Base-by-base conservation (phyloP, 148 eudicot species). In the Vaccinium macrocarpon region DNA sequence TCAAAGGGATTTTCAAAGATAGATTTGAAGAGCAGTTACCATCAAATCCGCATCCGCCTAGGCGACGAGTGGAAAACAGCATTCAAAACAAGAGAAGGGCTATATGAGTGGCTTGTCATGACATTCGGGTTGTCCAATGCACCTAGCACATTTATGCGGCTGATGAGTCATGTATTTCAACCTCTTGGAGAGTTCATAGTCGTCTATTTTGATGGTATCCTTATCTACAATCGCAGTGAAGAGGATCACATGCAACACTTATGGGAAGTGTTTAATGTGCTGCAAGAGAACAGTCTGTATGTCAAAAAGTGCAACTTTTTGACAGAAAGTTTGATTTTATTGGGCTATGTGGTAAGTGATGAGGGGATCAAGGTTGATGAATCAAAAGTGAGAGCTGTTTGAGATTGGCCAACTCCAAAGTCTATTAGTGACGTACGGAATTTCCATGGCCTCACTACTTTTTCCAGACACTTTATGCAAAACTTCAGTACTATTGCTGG, bases 51-150 rank as follows among this genome's bases (percentile, higher is more conserved):
- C 11, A 25, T 68, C 3, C 0, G 35, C 3, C 38, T 14, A 1
- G 73, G 38, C 1, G 73, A 25, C 11, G 13, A 11, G 29, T 68
- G 38, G 14, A 68, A 68, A 25, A 84, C 32, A 21, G 50, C 85
- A 6, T 84, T 84, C 10, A 61, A 84, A 49, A 84, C n/a, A 1
- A 59, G 27, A 9, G 21, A 84, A 52, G 3, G 76, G 81, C n/a
- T 84, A 10, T 84, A 59, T n/a, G 75, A 64, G 42, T 84, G 83
- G 83, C 23, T 81, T 18, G 73, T 64, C 3, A 81, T 61, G 73
- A 56, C 74, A 52, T 52, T 52, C 14, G 55, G 3, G 3, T 2
- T 52, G 55, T 52, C 55, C 16, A 52, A 52, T 11, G 74, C 85
- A 2, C 81, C 85, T 0, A 76, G 76, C 21, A 79, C 78, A 1